Evolutionary conservation across 306 rosid species (phyloP).

Genomic region (Mucuna pruriens): DNA sequence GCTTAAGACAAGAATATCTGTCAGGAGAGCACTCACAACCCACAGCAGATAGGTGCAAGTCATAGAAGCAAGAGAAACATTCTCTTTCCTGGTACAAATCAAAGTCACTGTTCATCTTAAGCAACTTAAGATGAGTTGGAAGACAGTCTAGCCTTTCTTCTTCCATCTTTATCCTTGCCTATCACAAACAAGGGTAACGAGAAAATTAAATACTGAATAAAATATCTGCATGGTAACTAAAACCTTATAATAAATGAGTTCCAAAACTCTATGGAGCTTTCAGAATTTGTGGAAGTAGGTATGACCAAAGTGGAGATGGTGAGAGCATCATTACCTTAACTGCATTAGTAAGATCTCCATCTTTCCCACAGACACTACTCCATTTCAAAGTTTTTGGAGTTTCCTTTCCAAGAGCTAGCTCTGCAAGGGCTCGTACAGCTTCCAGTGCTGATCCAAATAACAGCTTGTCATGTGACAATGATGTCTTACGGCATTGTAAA

Average conservation of each 20-base stretch:
- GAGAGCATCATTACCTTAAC: conserved; percentile 61
- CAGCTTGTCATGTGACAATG: conserved; percentile 92
- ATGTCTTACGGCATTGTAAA: conserved; percentile 82
- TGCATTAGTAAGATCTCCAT: conserved; percentile 76
- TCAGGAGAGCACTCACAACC: conserved; percentile 84
- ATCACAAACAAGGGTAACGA: conserved; percentile 31
- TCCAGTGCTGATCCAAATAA: conserved; percentile 78
- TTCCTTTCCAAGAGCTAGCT: conserved; percentile 55
- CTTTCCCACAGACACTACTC: conserved; percentile 78
- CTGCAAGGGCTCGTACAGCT: conserved; percentile 69
- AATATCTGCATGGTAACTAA: conserved; percentile 2
- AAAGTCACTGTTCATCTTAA: conserved; percentile 72
- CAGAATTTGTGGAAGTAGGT: not conserved
- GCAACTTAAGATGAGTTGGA: conserved; percentile 60
- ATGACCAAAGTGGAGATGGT: conserved; percentile 14
- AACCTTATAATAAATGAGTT: not conserved
- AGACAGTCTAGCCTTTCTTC: conserved; percentile 72
- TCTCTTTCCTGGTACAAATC: conserved; percentile 81
- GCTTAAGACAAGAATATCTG: conserved; percentile 79
- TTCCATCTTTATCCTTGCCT: conserved; percentile 79
- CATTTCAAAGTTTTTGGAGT: conserved; percentile 56
- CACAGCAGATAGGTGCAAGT: conserved; percentile 78
- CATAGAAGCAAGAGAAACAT: conserved; percentile 87
- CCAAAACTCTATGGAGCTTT: not conserved
- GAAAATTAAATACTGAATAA: not conserved